Evolutionary conservation across 108 stramenopile species (phyloP), one percentile per base, ranked within the genome.

Genomic region (Conticribra weissflogii): DNA sequence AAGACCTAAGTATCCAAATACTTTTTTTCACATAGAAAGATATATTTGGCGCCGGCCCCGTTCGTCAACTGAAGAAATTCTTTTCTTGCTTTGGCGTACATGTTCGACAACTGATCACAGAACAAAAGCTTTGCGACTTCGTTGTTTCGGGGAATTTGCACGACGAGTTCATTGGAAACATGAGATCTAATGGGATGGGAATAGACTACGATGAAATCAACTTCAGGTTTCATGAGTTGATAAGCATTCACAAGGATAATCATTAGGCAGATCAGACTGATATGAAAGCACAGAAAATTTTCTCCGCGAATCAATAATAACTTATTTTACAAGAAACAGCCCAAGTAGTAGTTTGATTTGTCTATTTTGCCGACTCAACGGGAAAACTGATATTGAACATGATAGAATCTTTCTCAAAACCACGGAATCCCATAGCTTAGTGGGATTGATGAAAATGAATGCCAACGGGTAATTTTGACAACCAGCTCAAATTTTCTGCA

Each of bases 61-160:
- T 82, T 19, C 75, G 88, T 19, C 28, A 29, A 0, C 57, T 24
- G 9, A 63, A 73, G 16, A 55, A 71, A 21, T 84, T 89, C 59
- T 86, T 71, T 66, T 32, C 68, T 24, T 74, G 59, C 50, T 83
- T 86, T 73, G 85, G 85, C 18, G 81, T 89, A 30, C 79, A 90
- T 66, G 54, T 71, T n/a, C 23, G 66, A 16, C 53, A 65, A 54
- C 56, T 56, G 15, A 76, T 62, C 5, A 81, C 78, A 24, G 83
- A 83, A 54, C 72, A 74, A 15, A 57, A 69, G 5, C 67, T 90
- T 2, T 89, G 88, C 63, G 71, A 81, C n/a, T 86, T 86, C 68
- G 83, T 84, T 22, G 30, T 41, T 22, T 63, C 56, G 5, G 76
- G 64, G 17, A 70, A 63, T 44, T 79, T 85, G 79, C 85, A 86